These are phyloP conservation scores for Metschnikowia reukaufii DNA, from an alignment of 805 yeast genomes.

Conservation along the genomic window DNA sequence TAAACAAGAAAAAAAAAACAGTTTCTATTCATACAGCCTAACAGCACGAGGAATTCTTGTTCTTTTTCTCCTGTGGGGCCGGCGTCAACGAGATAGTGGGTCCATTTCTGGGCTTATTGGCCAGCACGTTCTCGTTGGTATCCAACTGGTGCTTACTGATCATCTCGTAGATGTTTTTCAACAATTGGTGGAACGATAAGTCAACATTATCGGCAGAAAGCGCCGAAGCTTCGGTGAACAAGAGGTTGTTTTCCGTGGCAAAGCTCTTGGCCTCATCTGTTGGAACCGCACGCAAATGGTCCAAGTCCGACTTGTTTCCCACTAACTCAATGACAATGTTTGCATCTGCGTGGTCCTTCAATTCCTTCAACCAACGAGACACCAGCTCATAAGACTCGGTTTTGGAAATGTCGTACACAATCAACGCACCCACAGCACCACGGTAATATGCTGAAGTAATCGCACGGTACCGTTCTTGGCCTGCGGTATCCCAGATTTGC, in stretches of 20 bases:
- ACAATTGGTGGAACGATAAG: conserved; percentile 86
- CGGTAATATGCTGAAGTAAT: conserved; percentile 96
- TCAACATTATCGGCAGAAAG: conserved; percentile 93
- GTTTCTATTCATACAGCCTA: conserved; percentile 29
- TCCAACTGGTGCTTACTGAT: conserved; percentile 91
- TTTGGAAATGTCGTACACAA: conserved; percentile 93
- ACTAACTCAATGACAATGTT: conserved; percentile 93
- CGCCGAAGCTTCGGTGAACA: conserved; percentile 96
- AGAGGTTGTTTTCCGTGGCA: conserved; percentile 86
- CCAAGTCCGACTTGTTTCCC: conserved; percentile 89
- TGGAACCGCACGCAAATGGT: conserved; percentile 92
- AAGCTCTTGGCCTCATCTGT: conserved; percentile 96
- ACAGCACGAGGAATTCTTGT: conserved; percentile 68
- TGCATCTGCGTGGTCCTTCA: conserved; percentile 89
- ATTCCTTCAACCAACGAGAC: conserved; percentile 85
- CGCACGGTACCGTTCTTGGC: conserved; percentile 97
- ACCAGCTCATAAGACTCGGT: conserved; percentile 83
- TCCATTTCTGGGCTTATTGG: conserved; percentile 69
- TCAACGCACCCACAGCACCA: conserved; percentile 97
- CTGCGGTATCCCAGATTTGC: conserved; percentile 98
- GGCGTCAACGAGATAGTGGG: conserved; percentile 93
- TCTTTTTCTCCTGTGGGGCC: conserved; percentile 77
- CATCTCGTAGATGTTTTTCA: conserved; percentile 93
- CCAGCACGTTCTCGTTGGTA: conserved; percentile 60
- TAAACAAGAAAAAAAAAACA: no score